A percentile compares a stretch with the other conserved stretches of the same genome.
These are phyloP conservation scores for Saturnispora diversa DNA, from an alignment of 805 yeast species.

Conservation along the genomic window DNA sequence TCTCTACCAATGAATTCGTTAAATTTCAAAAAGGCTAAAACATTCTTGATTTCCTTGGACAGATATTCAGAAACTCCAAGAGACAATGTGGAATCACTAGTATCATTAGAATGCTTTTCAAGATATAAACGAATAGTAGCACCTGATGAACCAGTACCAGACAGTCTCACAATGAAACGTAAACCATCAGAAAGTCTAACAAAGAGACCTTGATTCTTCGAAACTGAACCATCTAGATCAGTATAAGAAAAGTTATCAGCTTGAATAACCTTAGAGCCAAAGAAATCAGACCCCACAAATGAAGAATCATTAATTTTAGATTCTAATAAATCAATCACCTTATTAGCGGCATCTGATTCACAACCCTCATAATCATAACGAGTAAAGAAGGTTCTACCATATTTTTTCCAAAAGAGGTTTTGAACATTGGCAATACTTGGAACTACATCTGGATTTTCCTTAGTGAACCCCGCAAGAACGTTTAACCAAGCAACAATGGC, in stretches of 20 bases:
- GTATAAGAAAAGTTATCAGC: conserved; percentile 89
- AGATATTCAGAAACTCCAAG: conserved; percentile 61
- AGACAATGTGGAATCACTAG: conserved; percentile 35
- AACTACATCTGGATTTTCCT: conserved; percentile 39
- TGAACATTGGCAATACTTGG: conserved; percentile 72
- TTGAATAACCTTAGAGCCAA: conserved; percentile 49
- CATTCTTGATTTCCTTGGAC: conserved; percentile 49
- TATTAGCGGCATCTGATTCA: conserved; percentile 61
- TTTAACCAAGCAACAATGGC: conserved; percentile 97
- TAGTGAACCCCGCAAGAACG: conserved; percentile 75
- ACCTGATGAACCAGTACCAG: conserved; percentile 97
- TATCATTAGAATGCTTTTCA: conserved; percentile 70
- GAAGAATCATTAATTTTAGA: conserved; percentile 29
- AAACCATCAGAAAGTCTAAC: conserved; percentile 76
- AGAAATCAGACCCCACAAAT: conserved; percentile 45
- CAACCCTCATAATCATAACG: conserved; percentile 91
- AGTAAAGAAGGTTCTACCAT: conserved; percentile 96
- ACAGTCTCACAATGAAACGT: conserved; percentile 80
- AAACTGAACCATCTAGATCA: conserved; percentile 88
- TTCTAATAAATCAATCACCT: conserved; percentile 51
- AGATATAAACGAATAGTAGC: conserved; percentile 91
- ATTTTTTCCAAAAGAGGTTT: conserved; percentile 76
- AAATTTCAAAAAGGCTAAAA: conserved; percentile 63
- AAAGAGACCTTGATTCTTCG: conserved; percentile 79
- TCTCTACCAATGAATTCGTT: conserved; percentile 69